Percentiles rank a stretch among this genome's conserved stretches.
Evolutionary conservation across 768 basidiomycete genomes (phyloP).

Genomic region (Leccinum subgranulosum): DNA sequence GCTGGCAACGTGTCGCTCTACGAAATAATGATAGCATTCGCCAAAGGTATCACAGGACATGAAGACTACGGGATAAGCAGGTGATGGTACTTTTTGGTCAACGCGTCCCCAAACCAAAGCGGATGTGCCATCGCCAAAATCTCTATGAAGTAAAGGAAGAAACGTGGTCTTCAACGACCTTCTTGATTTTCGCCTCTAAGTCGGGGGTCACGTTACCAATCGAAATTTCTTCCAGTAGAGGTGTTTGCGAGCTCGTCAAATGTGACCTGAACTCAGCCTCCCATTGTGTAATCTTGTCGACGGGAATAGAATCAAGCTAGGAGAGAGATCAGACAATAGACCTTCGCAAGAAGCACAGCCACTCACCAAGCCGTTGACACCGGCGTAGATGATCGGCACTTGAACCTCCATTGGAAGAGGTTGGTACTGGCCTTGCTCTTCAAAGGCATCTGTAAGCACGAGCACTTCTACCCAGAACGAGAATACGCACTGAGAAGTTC

Average conservation of each 20-base stretch:
- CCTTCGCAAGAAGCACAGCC: background rate
- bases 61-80: slow-evolving; percentile 16
- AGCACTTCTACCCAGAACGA: background rate
- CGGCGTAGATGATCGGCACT: slow-evolving; percentile 98
- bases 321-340: background rate
- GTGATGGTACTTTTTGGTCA: slow-evolving; percentile 18
- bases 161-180: slow-evolving; percentile 87
- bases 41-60: slow-evolving; percentile 23
- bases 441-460: slow-evolving; percentile 16
- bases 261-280: slow-evolving; percentile 90
- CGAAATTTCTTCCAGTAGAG: slow-evolving; percentile 82
- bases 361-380: slow-evolving; percentile 96
- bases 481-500: slow-evolving; percentile 77
- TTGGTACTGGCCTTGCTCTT: slow-evolving; percentile 98
- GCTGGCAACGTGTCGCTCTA: slow-evolving; percentile 11
- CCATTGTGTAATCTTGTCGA: slow-evolving; percentile 92
- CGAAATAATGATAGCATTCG: slow-evolving; percentile 30
- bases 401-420: slow-evolving; percentile 93
- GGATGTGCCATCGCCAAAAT: slow-evolving; percentile 11
- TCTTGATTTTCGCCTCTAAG: slow-evolving; percentile 93
- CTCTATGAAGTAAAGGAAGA: slow-evolving; percentile 67
- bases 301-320: slow-evolving; percentile 91
- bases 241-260: slow-evolving; percentile 67
- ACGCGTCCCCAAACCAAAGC: slow-evolving; percentile 14
- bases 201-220: slow-evolving; percentile 83